These are phyloP conservation scores for Chlorella vulgaris DNA, from an alignment of 139 green algal species.

Conservation along the genomic window DNA sequence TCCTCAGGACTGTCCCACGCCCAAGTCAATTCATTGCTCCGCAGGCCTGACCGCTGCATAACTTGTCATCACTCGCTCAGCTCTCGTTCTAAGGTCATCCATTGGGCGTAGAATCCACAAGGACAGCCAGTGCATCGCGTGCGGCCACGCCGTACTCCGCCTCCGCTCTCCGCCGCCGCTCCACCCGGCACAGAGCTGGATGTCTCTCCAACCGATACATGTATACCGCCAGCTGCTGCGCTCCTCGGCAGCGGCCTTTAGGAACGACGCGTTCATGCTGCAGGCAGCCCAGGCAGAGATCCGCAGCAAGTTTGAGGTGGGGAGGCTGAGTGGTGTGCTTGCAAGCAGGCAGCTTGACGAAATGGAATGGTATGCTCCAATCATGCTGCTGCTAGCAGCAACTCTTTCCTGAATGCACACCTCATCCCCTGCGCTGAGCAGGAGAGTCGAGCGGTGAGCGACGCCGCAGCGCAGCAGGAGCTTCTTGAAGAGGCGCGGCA, in stretches of 20 bases:
- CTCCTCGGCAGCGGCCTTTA: slow-evolving; percentile 16
- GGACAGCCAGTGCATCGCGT: no score
- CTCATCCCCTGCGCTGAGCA: slow-evolving; percentile 4
- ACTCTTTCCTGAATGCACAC: background rate
- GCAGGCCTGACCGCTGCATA: no score
- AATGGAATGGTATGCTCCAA: no score
- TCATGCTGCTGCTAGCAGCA: background rate
- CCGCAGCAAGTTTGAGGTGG: slow-evolving; percentile 35
- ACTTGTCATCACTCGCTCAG: no score
- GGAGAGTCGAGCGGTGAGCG: slow-evolving; percentile 1
- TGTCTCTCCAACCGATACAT: no score
- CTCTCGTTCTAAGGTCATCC: no score
- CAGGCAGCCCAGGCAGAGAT: slow-evolving; percentile 27
- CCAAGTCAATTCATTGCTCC: no score
- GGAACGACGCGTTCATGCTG: slow-evolving; percentile 26
- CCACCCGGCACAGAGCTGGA: no score
- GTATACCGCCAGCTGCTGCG: background rate
- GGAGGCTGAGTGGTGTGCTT: background rate
- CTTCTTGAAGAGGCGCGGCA: slow-evolving; percentile 30
- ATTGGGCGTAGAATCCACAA: no score
- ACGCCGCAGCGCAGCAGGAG: slow-evolving; percentile 21
- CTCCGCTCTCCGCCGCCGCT: no score
- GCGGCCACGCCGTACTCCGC: no score
- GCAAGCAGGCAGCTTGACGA: background rate
- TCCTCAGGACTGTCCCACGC: no score